phyloP scores from a whole-genome alignment of 1,284 basidiomycete species.

The Malassezia sp. region DNA sequence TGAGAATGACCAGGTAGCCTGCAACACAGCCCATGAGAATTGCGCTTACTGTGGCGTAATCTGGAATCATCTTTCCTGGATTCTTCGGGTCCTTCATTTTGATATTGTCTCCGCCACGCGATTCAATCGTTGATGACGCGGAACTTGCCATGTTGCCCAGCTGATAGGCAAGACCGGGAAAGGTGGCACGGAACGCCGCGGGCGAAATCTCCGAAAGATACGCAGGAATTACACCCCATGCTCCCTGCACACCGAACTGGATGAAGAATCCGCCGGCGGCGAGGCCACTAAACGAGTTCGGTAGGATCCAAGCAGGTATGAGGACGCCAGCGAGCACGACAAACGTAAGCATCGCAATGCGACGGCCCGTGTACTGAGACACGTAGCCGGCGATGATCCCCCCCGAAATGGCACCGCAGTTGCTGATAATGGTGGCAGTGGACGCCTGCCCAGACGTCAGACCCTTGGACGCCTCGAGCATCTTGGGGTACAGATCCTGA shows the following conservation, averaged over 20 bases:
- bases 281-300: conserved; percentile 43
- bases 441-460: conserved; percentile 55
- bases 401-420: conserved; percentile 65
- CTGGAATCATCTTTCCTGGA: conserved; percentile 51
- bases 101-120: conserved; percentile 53
- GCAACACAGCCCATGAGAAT: conserved; percentile 63
- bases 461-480: conserved; percentile 33
- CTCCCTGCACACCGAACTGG: conserved; percentile 48
- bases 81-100: conserved; percentile 38
- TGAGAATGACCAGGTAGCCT: conserved; percentile 41
- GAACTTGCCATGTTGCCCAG: conserved; percentile 64
- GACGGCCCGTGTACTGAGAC: conserved; percentile 75
- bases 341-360: conserved; percentile 68
- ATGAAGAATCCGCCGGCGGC: conserved; percentile 51
- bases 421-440: conserved; percentile 80
- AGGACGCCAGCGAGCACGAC: conserved; percentile 27
- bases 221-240: conserved; percentile 61
- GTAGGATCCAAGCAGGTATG: conserved; percentile 48
- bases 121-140: conserved; percentile 81
- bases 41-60: conserved; percentile 76
- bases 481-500: conserved; percentile 40
- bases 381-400: conserved; percentile 65
- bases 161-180: conserved; percentile 83
- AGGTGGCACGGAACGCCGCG: conserved; percentile 81
- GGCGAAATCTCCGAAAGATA: conserved; percentile 81